A percentile compares a stretch with the other conserved stretches of the same genome.
Conservation (phyloP, 441 rosid species). For the Gossypium aridum region DNA sequence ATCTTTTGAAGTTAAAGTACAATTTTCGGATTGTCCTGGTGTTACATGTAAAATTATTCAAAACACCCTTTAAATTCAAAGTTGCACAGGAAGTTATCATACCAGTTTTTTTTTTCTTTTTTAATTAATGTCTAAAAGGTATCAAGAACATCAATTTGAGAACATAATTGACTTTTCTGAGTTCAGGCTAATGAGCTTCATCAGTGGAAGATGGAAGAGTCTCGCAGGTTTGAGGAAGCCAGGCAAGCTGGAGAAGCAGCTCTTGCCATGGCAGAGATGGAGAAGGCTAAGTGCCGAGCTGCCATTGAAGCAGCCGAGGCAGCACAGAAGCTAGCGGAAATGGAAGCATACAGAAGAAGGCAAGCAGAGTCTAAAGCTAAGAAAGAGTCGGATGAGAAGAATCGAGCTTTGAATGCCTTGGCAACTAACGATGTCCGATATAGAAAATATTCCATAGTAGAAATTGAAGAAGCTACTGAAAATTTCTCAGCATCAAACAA, state of each 20-base stretch:
- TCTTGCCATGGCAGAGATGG: constrained; percentile 57
- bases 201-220: constrained; percentile 60
- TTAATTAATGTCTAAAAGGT: neutral
- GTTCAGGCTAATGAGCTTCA: constrained; percentile 58
- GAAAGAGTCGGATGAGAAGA: constrained; percentile 49
- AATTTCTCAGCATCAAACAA: constrained; percentile 35
- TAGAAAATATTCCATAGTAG: constrained; percentile 55
- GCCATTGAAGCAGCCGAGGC: constrained; percentile 69
- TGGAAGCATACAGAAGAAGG: constrained; percentile 54
- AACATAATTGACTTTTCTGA: neutral
- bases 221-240: constrained; percentile 50
- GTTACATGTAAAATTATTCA: too few relatives aligned
- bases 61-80: too few relatives aligned
- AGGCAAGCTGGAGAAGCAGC: constrained; percentile 62
- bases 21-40: too few relatives aligned
- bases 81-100: too few relatives aligned
- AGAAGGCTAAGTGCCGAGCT: constrained; percentile 64
- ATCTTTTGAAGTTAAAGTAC: too few relatives aligned
- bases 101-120: too few relatives aligned
- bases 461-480: constrained; percentile 67
- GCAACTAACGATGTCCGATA: constrained; percentile 49
- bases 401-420: constrained; percentile 51
- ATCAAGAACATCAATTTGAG: neutral
- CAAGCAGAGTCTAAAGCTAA: constrained; percentile 53
- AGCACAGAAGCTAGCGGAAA: constrained; percentile 58